These are phyloP conservation scores for Schwanniomyces vanrijiae DNA, from an alignment of 805 yeast species.

Conservation along the genomic window DNA sequence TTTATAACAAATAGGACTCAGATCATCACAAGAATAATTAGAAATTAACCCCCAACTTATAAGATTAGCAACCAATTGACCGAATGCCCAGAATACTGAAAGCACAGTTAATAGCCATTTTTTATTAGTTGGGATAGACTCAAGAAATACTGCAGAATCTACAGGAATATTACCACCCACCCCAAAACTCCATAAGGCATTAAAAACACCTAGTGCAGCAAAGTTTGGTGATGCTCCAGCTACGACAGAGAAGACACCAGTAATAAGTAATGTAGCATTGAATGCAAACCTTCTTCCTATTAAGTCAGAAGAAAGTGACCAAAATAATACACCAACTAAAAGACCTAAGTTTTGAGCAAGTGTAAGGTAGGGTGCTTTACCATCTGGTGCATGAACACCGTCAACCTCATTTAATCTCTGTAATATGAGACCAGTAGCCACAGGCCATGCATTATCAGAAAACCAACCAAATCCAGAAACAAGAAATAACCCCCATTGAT, in stretches of 20 bases:
- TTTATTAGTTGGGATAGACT: conserved; percentile 24
- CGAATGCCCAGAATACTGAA: conserved; percentile 65
- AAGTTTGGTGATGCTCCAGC: conserved; percentile 31
- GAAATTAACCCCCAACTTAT: conserved; percentile 59
- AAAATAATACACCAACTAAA: conserved; percentile 28
- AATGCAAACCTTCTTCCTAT: conserved; percentile 33
- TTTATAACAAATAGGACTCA: conserved; percentile 40
- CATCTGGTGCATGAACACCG: conserved; percentile 36
- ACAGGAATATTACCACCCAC: conserved; percentile 35
- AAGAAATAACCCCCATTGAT: conserved; percentile 50
- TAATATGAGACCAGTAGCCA: conserved; percentile 32
- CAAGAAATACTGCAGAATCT: conserved; percentile 30
- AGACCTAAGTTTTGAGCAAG: conserved; percentile 45
- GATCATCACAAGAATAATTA: conserved; percentile 42
- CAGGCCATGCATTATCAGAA: conserved; percentile 44
- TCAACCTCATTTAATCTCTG: conserved; percentile 30
- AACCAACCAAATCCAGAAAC: conserved; percentile 63
- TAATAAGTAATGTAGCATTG: conserved; percentile 25
- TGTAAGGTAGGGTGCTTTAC: conserved; percentile 35
- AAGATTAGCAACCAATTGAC: conserved; percentile 53
- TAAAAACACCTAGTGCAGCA: conserved; percentile 26
- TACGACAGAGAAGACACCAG: conserved; percentile 24
- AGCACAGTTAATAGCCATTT: conserved; percentile 30
- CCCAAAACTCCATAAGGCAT: conserved; percentile 27
- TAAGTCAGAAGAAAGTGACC: conserved; percentile 30